A percentile compares a stretch with the other conserved stretches of the same genome.
phyloP scores from a whole-genome alignment of 306 rosid genomes.

The Arachis hypogaea region DNA sequence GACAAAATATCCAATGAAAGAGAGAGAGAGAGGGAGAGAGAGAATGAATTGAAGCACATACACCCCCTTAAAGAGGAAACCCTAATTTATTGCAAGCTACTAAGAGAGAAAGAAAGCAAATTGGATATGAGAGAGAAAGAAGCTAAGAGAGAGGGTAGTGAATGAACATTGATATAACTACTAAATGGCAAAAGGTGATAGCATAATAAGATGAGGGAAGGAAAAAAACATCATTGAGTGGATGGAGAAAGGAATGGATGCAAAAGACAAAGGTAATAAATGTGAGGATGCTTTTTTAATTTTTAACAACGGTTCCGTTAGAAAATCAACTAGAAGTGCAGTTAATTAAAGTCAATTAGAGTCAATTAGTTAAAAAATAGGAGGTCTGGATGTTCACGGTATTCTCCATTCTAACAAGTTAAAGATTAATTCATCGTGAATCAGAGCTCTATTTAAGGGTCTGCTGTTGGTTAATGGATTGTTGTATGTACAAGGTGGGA shows the following conservation, averaged over 20 bases:
- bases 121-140: conserved; percentile 25
- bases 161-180: conserved; percentile 48
- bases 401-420: no score
- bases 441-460: no score
- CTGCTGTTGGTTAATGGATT: no score
- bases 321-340: no score
- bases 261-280: conserved; percentile 94
- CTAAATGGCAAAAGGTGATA: conserved; percentile 53
- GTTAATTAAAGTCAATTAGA: no score
- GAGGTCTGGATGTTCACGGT: no score
- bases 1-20: conserved; percentile 48
- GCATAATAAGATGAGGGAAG: conserved; percentile 37
- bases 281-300: conserved; percentile 50
- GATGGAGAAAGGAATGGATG: conserved; percentile 84
- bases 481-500: no score
- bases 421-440: no score
- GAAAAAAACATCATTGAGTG: conserved; percentile 66
- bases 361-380: no score
- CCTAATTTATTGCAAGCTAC: conserved; percentile 51
- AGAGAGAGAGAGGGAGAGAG: conserved; percentile 41
- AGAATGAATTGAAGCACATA: background rate
- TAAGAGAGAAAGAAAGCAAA: background rate
- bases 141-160: conserved; percentile 28
- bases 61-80: conserved; percentile 54
- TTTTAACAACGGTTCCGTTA: no score